Evolutionary conservation across 305 asterid genomes (phyloP).

Genomic region (Fraxinus ornus): DNA sequence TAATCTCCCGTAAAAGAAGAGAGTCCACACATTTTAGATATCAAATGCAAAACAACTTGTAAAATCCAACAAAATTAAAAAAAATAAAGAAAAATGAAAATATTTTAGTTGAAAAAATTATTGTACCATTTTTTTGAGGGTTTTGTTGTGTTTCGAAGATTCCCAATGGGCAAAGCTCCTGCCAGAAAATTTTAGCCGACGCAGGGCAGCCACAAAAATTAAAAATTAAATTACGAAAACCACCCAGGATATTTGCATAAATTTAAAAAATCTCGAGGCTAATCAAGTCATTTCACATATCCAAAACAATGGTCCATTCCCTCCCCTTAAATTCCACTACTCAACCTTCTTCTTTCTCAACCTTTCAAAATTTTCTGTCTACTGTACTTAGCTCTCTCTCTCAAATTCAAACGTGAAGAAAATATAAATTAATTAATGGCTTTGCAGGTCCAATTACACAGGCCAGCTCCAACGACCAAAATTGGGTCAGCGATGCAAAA

Average conservation of each 20-base stretch:
- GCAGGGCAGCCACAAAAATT: background rate
- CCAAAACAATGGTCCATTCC: conserved; percentile 7
- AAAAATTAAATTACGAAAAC: background rate
- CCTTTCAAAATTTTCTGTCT: background rate
- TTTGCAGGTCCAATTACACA: conserved; percentile 50
- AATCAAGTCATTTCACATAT: conserved; percentile 21
- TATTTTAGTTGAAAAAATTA: too few relatives aligned
- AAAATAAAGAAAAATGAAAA: background rate
- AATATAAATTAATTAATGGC: conserved; percentile 44
- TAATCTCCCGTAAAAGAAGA: too few relatives aligned
- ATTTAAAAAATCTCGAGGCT: background rate
- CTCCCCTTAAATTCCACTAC: background rate
- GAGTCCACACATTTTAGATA: too few relatives aligned
- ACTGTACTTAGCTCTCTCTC: background rate
- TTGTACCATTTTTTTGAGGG: background rate
- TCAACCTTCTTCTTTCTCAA: background rate
- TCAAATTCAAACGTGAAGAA: background rate
- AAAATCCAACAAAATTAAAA: too few relatives aligned
- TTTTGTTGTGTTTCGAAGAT: background rate
- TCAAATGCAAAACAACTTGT: too few relatives aligned
- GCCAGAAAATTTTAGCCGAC: background rate
- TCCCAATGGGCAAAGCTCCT: background rate
- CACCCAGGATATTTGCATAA: background rate
- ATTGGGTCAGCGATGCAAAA: conserved; percentile 27
- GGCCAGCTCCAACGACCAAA: conserved; percentile 50